Percentiles rank a stretch among this genome's conserved stretches.
These are phyloP conservation scores for Avena insularis DNA, from an alignment of 176 grass and related monocot genomes.

Conservation along the genomic window DNA sequence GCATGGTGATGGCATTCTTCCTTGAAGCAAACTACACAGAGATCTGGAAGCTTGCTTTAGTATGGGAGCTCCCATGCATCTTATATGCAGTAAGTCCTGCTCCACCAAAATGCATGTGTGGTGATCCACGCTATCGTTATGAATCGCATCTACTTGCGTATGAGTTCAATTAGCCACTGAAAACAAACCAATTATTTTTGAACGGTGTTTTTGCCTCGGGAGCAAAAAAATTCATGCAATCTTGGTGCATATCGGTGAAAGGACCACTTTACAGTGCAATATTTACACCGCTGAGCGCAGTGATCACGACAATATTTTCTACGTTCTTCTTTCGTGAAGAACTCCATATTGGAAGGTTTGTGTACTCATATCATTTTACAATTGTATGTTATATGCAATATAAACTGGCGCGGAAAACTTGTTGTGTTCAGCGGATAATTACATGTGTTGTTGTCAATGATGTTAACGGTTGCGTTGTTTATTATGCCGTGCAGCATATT, in stretches of 20 bases:
- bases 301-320: conserved; percentile 59
- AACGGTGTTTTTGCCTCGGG: conserved; percentile 70
- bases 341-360: conserved; percentile 62
- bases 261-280: conserved; percentile 69
- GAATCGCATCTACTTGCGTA: neutral
- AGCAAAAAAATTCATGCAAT: conserved; percentile 62
- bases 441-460: no score
- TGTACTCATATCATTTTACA: neutral
- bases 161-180: neutral
- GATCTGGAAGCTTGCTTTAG: conserved; percentile 59
- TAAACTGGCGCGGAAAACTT: neutral
- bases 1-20: conserved; percentile 51
- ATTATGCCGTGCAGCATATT: conserved; percentile 47
- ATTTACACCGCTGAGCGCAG: conserved; percentile 59
- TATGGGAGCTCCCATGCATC: conserved; percentile 62
- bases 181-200: neutral
- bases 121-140: neutral
- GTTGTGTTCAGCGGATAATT: neutral
- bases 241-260: conserved; percentile 67
- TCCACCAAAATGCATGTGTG: neutral
- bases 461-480: neutral
- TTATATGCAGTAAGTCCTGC: conserved; percentile 59
- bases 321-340: conserved; percentile 49
- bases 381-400: no score
- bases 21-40: conserved; percentile 45